A percentile compares a stretch with the other conserved stretches of the same genome.
These are phyloP conservation scores for Mycothermus thermophilus DNA, from an alignment of 495 filamentous ascomycete species.

Conservation along the genomic window DNA sequence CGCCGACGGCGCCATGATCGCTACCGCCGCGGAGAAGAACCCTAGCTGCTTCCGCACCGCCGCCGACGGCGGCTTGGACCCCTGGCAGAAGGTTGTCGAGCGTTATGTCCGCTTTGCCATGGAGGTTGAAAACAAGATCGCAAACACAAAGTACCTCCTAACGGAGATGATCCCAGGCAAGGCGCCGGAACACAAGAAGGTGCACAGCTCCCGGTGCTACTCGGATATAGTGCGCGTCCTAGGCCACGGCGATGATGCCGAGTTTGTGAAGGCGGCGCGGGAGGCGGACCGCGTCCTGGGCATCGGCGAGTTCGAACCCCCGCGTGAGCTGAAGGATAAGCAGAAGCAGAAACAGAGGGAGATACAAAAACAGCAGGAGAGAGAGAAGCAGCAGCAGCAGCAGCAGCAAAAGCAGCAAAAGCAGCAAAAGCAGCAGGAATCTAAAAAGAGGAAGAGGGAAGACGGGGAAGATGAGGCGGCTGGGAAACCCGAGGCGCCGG, in stretches of 20 bases:
- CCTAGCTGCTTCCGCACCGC: constrained; percentile 62
- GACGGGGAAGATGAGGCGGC: constrained; percentile 1
- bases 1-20: constrained; percentile 94
- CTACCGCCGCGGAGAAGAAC: constrained; percentile 78
- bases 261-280: constrained; percentile 42
- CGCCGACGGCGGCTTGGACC: constrained; percentile 47
- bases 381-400: not conserved
- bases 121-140: constrained; percentile 67
- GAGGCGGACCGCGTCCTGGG: constrained; percentile 51
- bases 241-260: constrained; percentile 38
- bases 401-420: not conserved
- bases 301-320: constrained; percentile 21
- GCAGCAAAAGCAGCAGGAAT: not conserved
- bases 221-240: constrained; percentile 47
- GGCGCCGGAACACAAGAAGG: constrained; percentile 36
- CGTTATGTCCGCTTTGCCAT: constrained; percentile 59
- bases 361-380: constrained; percentile 1
- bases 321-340: not conserved
- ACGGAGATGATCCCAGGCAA: constrained; percentile 76
- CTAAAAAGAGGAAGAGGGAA: constrained; percentile 13
- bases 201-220: constrained; percentile 50
- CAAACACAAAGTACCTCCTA: constrained; percentile 87
- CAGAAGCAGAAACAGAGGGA: constrained; percentile 4
- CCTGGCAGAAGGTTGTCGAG: constrained; percentile 62
- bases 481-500: not conserved